phyloP scores from a whole-genome alignment of 257 asterid species.

The Verbascum thapsus region DNA sequence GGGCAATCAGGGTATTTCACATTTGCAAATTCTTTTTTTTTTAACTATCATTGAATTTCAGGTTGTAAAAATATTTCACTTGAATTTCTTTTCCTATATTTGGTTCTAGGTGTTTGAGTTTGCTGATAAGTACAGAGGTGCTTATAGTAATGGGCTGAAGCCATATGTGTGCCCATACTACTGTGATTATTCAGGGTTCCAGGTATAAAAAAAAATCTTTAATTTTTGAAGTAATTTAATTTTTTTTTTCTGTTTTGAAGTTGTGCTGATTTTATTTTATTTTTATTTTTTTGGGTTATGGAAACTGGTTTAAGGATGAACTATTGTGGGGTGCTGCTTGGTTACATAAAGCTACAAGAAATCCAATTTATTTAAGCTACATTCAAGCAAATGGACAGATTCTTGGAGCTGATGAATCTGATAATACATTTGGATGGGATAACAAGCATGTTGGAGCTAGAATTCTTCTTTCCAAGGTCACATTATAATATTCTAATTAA shows the following conservation, averaged over 20 bases:
- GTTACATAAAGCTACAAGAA: conserved; percentile 89
- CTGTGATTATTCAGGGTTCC: conserved; percentile 91
- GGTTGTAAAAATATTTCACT: too few species aligned
- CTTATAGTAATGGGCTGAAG: conserved; percentile 71
- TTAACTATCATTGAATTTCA: too few species aligned
- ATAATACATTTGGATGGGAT: conserved; percentile 96
- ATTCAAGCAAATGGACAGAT: conserved; percentile 87
- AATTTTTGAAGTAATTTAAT: conserved; percentile 3
- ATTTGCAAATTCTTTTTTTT: too few species aligned
- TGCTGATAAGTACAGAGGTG: conserved; percentile 89
- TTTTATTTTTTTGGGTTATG: not conserved
- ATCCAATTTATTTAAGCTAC: conserved; percentile 69
- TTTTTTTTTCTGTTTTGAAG: not conserved
- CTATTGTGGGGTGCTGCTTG: conserved; percentile 99
- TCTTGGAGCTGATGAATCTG: conserved; percentile 90
- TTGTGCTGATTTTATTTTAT: not conserved
- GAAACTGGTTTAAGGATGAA: conserved; percentile 60
- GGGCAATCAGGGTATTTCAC: conserved; percentile 74
- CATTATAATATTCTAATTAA: not conserved
- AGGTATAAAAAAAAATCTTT: conserved; percentile 45
- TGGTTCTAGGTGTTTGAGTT: conserved; percentile 74
- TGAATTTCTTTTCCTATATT: too few species aligned
- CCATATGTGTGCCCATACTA: conserved; percentile 82
- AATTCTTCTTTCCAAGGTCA: conserved; percentile 90
- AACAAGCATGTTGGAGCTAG: conserved; percentile 98